phyloP scores from a whole-genome alignment of 2,329 filamentous ascomycete genomes.

The Ceratocystis cubensis region DNA sequence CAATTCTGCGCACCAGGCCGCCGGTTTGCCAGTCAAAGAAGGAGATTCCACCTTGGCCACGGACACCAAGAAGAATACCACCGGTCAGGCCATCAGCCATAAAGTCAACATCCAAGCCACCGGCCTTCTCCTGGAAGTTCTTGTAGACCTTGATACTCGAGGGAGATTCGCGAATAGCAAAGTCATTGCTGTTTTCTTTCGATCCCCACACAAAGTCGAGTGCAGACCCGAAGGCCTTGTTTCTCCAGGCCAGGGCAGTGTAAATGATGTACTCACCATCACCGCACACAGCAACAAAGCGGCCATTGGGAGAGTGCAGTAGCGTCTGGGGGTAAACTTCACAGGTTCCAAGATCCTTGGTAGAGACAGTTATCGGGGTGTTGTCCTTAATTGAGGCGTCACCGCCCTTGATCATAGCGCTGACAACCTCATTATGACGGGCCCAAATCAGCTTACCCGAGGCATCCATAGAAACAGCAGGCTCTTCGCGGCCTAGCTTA shows the following conservation, averaged over 20 bases:
- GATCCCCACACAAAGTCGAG: conserved; percentile 95
- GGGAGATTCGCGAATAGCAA: conserved; percentile 85
- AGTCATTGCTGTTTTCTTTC: conserved; percentile 97
- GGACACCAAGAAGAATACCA: conserved; percentile 83
- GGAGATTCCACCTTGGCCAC: conserved; percentile 84
- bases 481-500: conserved; percentile 94
- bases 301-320: conserved; percentile 87
- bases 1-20: conserved; percentile 79
- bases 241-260: conserved; percentile 88
- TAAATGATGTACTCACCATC: conserved; percentile 99
- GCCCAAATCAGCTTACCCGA: conserved; percentile 96
- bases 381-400: conserved; percentile 77
- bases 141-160: conserved; percentile 96
- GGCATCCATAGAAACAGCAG: conserved; percentile 91
- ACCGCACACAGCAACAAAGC: conserved; percentile 69
- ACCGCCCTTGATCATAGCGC: conserved; percentile 85
- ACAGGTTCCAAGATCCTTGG: conserved; percentile 90
- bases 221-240: conserved; percentile 92
- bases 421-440: conserved; percentile 86
- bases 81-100: conserved; percentile 84
- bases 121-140: conserved; percentile 87
- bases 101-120: conserved; percentile 86
- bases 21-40: conserved; percentile 95
- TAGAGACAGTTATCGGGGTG: conserved; percentile 69
- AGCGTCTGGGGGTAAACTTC: conserved; percentile 95